Evolutionary conservation across 805 yeast genomes (phyloP), one percentile per base, ranked within the genome.

Genomic region (Candida xiaguanensis): DNA sequence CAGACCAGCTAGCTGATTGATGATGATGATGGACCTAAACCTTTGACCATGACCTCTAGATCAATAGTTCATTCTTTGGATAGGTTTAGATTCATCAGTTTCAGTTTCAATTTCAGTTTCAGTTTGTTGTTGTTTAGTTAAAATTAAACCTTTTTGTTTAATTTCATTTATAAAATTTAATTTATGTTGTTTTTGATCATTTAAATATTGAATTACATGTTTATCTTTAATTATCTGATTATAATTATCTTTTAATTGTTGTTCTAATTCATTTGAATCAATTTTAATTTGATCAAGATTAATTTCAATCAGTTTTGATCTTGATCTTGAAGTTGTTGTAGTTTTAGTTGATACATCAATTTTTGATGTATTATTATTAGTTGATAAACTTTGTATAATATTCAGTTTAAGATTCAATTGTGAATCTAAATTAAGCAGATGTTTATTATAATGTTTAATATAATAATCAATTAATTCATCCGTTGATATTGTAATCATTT

Each of bases 101-200:
- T 20, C 24, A 20, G 19, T 13, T 28, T 28, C 31, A 28, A 28
- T 16, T 15, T 6, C 20, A 14, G 4, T 18, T 8, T 8, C 6
- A 6, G 3, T 20, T 17, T 18, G n/a, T 17, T 18, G 13, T 6
- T 13, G 7, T 27, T 27, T 27, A 15, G 7, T 13, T 27, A 29
- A 29, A 16, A 14, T 16, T 11, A 23, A 23, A 3, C 36, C 36
- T 5, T 4, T 6, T 32, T 32, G 28, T 16, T 32, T 32, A 7
- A 32, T 32, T 12, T 32, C 36, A 18, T 23, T 4, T 11, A 22
- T 4, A 23, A 32, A 32, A 9, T 32, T 32, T 12, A 8, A 3
- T 23, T 23, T 32, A 23, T 32, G 36, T 5, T 12, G n/a, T 16
- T 32, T 22, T 12, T 32, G 36, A 13, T 16, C 24, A 13, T 32